Percentiles rank a stretch among this genome's conserved stretches.
Evolutionary conservation across 177 flowering plant genomes (phyloP).

Genomic region (Vitis hybrid): DNA sequence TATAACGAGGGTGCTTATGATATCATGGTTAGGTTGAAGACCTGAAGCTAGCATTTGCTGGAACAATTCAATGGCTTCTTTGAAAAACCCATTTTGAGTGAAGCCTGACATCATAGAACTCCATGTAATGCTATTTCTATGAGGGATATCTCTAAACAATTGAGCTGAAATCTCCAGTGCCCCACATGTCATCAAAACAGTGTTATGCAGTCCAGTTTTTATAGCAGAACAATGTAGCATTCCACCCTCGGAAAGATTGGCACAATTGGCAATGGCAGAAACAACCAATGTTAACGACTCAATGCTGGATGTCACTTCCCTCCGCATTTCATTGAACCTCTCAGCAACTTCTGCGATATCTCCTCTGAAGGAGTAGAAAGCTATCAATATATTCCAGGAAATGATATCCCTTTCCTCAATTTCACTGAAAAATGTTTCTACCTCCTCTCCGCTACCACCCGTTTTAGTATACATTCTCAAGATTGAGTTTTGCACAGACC

Average conservation of each 20-base stretch:
- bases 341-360: conserved; percentile 26
- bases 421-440: conserved; percentile 31
- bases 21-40: conserved; percentile 24
- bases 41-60: conserved; percentile 30
- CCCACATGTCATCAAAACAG: conserved; percentile 42
- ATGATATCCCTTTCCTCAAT: conserved; percentile 37
- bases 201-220: conserved; percentile 40
- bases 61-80: conserved; percentile 45
- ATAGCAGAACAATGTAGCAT: conserved; percentile 43
- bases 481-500: conserved; percentile 44
- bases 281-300: conserved; percentile 49
- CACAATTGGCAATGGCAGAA: conserved; percentile 34
- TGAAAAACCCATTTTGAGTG: conserved; percentile 34
- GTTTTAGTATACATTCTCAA: conserved; percentile 44
- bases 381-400: conserved; percentile 60
- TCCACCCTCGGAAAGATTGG: conserved; percentile 36
- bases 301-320: conserved; percentile 23
- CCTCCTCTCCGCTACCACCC: conserved; percentile 30
- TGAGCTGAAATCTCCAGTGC: conserved; percentile 22
- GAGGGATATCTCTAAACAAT: conserved; percentile 38
- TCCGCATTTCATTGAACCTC: conserved; percentile 33
- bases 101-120: conserved; percentile 45
- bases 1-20: conserved; percentile 33
- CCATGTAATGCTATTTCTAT: conserved; percentile 33
- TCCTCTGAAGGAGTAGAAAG: conserved; percentile 33